These are phyloP conservation scores for Cyclotella atomus DNA, from an alignment of 108 stramenopile genomes.

Conservation along the genomic window DNA sequence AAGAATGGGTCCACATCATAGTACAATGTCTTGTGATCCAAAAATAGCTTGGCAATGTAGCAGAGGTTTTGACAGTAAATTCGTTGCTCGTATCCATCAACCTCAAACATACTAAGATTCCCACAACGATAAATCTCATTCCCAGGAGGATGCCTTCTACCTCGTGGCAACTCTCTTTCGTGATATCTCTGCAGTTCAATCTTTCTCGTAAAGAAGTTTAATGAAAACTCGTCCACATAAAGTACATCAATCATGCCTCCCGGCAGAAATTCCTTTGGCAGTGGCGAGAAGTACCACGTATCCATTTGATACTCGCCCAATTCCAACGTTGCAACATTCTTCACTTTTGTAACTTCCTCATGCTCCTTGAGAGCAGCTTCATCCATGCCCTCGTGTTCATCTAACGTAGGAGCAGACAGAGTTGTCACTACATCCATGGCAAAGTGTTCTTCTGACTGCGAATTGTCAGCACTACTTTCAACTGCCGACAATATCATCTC, in stretches of 20 bases:
- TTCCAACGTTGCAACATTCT: conserved; percentile 94
- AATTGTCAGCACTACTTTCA: neutral
- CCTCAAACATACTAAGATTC: conserved; percentile 77
- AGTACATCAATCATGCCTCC: conserved; percentile 85
- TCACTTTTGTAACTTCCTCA: conserved; percentile 99
- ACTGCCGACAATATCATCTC: neutral
- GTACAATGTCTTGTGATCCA: conserved; percentile 99
- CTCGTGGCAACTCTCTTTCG: conserved; percentile 49
- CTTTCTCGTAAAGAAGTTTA: conserved; percentile 92
- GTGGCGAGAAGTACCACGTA: conserved; percentile 98
- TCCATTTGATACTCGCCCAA: conserved; percentile 93
- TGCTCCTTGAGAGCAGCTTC: conserved; percentile 95
- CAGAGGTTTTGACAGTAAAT: conserved; percentile 99
- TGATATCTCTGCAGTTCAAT: conserved; percentile 91
- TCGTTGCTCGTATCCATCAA: conserved; percentile 82
- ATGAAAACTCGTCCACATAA: conserved; percentile 97
- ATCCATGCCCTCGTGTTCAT: conserved; percentile 98
- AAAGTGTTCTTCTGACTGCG: conserved; percentile 59
- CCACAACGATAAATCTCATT: conserved; percentile 87
- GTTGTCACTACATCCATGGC: conserved; percentile 83
- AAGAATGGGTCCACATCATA: conserved; percentile 99
- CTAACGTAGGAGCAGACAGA: conserved; percentile 86
- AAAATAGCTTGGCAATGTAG: conserved; percentile 97
- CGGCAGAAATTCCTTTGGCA: conserved; percentile 92
- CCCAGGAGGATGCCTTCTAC: conserved; percentile 85